Conservation (phyloP, 2,329 filamentous ascomycete genomes). For the Diplodia mutila region DNA sequence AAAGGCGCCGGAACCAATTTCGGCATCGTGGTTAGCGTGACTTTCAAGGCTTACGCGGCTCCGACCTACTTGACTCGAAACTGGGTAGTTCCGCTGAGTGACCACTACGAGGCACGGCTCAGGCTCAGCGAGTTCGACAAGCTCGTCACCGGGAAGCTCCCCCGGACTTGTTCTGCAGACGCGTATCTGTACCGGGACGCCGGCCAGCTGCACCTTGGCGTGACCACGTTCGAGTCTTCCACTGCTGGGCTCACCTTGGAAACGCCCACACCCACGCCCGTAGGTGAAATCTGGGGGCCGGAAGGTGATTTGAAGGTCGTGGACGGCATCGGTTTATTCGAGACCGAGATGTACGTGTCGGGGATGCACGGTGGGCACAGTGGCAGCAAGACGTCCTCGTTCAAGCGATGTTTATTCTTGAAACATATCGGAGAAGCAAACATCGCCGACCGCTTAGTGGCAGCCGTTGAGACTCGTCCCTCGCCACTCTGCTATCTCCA, state of each 20-base stretch:
- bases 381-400: slow-evolving; percentile 63
- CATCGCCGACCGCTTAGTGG: slow-evolving; percentile 46
- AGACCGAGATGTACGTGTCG: slow-evolving; percentile 64
- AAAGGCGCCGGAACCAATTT: slow-evolving; percentile 65
- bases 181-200: slow-evolving; percentile 59
- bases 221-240: slow-evolving; percentile 54
- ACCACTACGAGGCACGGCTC: slow-evolving; percentile 37
- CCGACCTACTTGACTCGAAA: slow-evolving; percentile 44
- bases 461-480: slow-evolving; percentile 55
- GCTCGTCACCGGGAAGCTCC: slow-evolving; percentile 46
- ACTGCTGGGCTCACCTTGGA: slow-evolving; percentile 28
- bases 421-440: slow-evolving; percentile 48
- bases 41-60: slow-evolving; percentile 53
- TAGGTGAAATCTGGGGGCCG: slow-evolving; percentile 39
- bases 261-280: slow-evolving; percentile 25
- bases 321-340: slow-evolving; percentile 58
- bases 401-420: slow-evolving; percentile 67
- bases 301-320: slow-evolving; percentile 43
- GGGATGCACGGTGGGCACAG: slow-evolving; percentile 63
- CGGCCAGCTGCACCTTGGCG: slow-evolving; percentile 54
- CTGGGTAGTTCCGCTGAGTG: slow-evolving; percentile 36
- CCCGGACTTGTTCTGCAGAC: slow-evolving; percentile 54
- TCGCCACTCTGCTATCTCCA: slow-evolving; percentile 64
- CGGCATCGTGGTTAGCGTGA: slow-evolving; percentile 60
- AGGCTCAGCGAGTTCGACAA: slow-evolving; percentile 49